Percentiles rank a stretch among this genome's conserved stretches.
These are phyloP conservation scores for Botryotinia convoluta DNA, from an alignment of 2,329 filamentous ascomycete species.

Conservation along the genomic window DNA sequence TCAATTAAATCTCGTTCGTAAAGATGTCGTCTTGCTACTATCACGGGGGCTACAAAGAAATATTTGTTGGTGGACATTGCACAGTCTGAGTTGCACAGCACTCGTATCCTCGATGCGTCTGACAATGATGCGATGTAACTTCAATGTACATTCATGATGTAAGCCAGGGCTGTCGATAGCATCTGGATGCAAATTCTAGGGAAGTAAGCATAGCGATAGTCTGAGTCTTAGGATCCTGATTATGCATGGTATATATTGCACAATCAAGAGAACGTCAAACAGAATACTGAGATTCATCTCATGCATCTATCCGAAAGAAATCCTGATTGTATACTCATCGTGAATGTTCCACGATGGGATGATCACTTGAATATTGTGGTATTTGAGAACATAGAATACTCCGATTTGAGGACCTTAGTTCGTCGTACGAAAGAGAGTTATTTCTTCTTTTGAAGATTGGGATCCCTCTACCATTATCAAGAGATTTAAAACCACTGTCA, in stretches of 20 bases:
- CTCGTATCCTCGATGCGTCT: not conserved
- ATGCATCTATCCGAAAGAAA: not conserved
- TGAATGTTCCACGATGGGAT: not conserved
- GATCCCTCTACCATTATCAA: not conserved
- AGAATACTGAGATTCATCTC: not conserved
- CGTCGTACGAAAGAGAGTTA: not conserved
- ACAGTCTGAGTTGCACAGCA: not conserved
- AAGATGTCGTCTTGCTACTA: rapidly evolving
- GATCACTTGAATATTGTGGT: not conserved
- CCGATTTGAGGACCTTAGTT: not conserved
- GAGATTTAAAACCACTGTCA: rapidly evolving
- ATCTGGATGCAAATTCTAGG: not conserved
- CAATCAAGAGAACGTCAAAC: not conserved
- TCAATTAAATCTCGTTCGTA: rapidly evolving
- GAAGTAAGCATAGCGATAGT: not conserved
- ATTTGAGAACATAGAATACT: not conserved
- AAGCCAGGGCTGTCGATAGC: not conserved
- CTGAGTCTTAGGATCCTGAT: not conserved
- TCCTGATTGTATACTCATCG: not conserved
- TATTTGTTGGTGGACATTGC: not conserved
- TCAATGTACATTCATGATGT: not conserved
- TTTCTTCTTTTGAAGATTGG: not conserved
- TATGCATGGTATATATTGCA: not conserved
- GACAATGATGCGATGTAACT: not conserved
- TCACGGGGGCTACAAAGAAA: not conserved